Base-by-base conservation (phyloP, 495 filamentous ascomycete species). In the Cercophora scortea region DNA sequence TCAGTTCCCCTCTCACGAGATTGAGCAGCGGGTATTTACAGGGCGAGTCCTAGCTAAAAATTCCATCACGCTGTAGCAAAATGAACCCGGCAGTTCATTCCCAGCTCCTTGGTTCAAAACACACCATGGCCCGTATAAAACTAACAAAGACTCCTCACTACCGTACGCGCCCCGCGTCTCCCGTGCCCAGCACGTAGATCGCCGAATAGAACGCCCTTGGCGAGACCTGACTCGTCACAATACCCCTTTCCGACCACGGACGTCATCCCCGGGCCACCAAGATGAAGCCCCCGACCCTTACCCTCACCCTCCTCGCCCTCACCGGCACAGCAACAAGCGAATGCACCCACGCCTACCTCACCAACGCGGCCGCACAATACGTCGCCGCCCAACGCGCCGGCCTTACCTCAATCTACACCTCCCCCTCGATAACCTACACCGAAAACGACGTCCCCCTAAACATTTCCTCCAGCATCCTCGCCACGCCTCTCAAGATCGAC, bases 361-460 rank as follows among this genome's bases (percentile, higher is more conserved):
- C 39, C 38, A 36, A 49, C n/a, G 52, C 51, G 9, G 51, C 55
- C 2, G 32, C 6, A 35, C 13, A 43, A 1, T 56, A 60, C 38
- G 35, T 56, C 12, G 41, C 44, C 3, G 46, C 51, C 10, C 57
- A 51, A 11, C 43, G 34, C 8, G 46, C 34, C 5, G 45, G 50
- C 50, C 42, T 47, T 8, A 13, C 47, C 8, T n/a, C 43, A 12
- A 33, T n/a, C 18, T 15, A 33, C 13, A 5, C 44, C 11, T 13
- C 32, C 25, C 11, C 34, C 9, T 15, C 25, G 5, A 32, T 32
- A 1, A 46, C 46, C 44, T 57, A 57, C 48, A 56, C 48, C 35
- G 70, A 79, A 58, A 69, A 71, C 49, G 65, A 71, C 62, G 68
- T 67, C 49, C 56, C 61, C 2, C 53, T 61, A 7, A 53, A 68